Evolutionary conservation across 257 asterid genomes (phyloP).

Genomic region (Penstemon barbatus): DNA sequence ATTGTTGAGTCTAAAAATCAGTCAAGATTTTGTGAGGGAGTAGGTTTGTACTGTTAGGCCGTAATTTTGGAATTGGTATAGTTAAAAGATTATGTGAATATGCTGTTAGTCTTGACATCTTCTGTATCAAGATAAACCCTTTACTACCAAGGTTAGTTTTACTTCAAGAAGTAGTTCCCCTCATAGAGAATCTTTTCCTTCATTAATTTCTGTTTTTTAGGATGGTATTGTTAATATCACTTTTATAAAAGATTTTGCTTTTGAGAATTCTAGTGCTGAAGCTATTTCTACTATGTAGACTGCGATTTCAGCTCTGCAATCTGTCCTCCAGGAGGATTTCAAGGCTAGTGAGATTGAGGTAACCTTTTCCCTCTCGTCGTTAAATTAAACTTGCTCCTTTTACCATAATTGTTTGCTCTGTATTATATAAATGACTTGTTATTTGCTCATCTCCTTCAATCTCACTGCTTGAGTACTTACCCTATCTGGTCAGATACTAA

Average conservation of each 20-base stretch:
- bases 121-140: no score
- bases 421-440: neutral
- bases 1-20: no score
- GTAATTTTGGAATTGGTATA: no score
- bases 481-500: neutral
- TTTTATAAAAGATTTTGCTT: neutral
- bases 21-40: no score
- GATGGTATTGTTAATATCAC: no score
- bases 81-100: no score
- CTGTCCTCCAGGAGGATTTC: constrained; percentile 97
- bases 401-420: neutral
- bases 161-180: no score
- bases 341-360: constrained; percentile 99
- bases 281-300: constrained; percentile 50
- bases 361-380: constrained; percentile 21
- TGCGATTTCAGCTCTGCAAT: constrained; percentile 91
- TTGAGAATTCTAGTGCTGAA: constrained; percentile 19
- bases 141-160: no score
- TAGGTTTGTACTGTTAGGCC: no score
- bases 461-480: neutral
- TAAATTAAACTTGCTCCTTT: neutral
- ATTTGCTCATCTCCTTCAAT: neutral
- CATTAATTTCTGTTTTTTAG: no score
- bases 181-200: no score
- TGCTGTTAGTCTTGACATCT: no score